Evolutionary conservation across 169 alveolate species (phyloP).

Genomic region (Theileria equi): DNA sequence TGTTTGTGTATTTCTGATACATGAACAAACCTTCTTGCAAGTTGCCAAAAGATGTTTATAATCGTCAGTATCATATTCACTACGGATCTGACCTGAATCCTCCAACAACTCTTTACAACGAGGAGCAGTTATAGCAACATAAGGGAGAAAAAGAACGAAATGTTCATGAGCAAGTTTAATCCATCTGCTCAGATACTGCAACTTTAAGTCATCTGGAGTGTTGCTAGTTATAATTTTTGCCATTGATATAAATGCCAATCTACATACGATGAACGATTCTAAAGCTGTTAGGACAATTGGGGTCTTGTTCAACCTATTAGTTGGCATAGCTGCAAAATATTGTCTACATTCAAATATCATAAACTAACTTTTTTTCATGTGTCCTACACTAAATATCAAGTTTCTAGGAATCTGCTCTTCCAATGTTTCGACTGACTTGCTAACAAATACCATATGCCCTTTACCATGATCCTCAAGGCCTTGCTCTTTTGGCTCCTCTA

Average conservation of each 20-base stretch:
- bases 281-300: slow-evolving; percentile 57
- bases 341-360: background rate
- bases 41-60: slow-evolving; percentile 25
- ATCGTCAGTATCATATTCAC: slow-evolving; percentile 5
- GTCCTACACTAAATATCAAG: slow-evolving; percentile 53
- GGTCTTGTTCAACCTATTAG: slow-evolving; percentile 35
- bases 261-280: slow-evolving; percentile 58
- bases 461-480: slow-evolving; percentile 41
- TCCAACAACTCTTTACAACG: slow-evolving; percentile 37
- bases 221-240: slow-evolving; percentile 21
- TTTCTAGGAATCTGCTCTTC: slow-evolving; percentile 42
- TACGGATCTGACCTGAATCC: slow-evolving; percentile 5
- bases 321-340: slow-evolving; percentile 36
- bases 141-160: slow-evolving; percentile 55
- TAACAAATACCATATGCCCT: slow-evolving; percentile 54
- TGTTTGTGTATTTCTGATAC: background rate
- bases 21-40: slow-evolving; percentile 22
- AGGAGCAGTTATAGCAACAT: slow-evolving; percentile 57
- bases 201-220: slow-evolving; percentile 42
- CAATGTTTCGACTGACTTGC: slow-evolving; percentile 25
- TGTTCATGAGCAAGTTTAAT: slow-evolving; percentile 51
- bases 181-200: slow-evolving; percentile 52
- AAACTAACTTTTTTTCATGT: slow-evolving; percentile 56
- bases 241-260: slow-evolving; percentile 42
- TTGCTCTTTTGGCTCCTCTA: slow-evolving; percentile 48